Percentiles rank a stretch among this genome's conserved stretches.
Conservation (phyloP, 2,329 filamentous ascomycete genomes). For the Periconia digitata region DNA sequence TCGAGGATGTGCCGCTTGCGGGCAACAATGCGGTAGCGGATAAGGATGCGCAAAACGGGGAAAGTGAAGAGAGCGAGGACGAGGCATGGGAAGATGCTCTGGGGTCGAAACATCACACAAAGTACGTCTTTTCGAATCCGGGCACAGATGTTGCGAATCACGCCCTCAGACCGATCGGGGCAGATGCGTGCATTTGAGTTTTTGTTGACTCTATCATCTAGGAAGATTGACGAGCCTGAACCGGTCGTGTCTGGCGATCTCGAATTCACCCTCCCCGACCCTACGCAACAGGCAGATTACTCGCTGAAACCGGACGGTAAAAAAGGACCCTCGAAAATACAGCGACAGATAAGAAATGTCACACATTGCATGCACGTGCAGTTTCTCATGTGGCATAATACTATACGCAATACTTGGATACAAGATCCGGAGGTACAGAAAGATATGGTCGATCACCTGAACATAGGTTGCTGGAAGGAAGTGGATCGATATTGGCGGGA, state of each 20-base stretch:
- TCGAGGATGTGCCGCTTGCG: conserved; percentile 49
- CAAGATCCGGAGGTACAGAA: conserved; percentile 38
- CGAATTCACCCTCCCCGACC: conserved; percentile 65
- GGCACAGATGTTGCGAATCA: no score
- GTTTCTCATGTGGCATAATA: conserved; percentile 85
- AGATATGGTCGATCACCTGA: conserved; percentile 31
- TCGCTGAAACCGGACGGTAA: conserved; percentile 58
- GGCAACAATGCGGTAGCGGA: conserved; percentile 46
- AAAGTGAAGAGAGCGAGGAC: conserved; percentile 43
- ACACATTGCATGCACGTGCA: conserved; percentile 91
- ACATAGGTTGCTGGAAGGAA: conserved; percentile 37
- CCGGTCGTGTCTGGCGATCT: conserved; percentile 65
- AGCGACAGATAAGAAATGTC: conserved; percentile 73
- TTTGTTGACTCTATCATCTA: background rate
- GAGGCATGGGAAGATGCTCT: conserved; percentile 45
- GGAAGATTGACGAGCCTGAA: conserved; percentile 31
- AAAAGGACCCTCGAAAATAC: conserved; percentile 83
- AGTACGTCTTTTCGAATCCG: conserved; percentile 25
- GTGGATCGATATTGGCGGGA: conserved; percentile 59
- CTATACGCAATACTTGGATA: conserved; percentile 55
- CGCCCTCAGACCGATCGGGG: no score
- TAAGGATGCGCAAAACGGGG: conserved; percentile 32
- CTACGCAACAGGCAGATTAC: conserved; percentile 21
- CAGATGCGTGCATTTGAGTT: background rate
- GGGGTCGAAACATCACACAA: conserved; percentile 37